Base-by-base conservation (phyloP, 768 basidiomycete genomes). In the Boletus rubroflammeus region DNA sequence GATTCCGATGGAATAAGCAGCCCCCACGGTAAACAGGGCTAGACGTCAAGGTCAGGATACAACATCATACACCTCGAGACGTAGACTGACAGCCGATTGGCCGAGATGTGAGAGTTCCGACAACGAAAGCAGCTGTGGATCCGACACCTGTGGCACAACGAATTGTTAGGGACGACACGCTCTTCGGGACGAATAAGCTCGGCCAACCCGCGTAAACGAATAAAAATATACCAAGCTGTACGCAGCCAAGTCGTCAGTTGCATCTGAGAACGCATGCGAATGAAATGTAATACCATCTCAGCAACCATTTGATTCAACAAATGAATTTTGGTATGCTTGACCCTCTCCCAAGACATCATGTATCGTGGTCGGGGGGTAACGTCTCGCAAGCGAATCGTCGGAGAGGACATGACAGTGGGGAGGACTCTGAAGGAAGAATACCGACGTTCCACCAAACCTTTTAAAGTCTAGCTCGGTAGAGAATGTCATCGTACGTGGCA, bases 191-290 rank as follows among this genome's bases (percentile, higher is more conserved):
- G 17, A 53, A 29, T 21, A 42, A 34, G 11, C 1, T 31, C 15
- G n/a, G 47, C 73, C 55, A 36, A 75, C 81, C 81, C 19, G 71
- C 72, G 55, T 79, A 82, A 23, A 77, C 76, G 59, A 83, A 85
- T 56, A 86, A 69, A 65, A 83, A 85, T n/a, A 81, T 81, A 13
- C 83, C 85, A 41, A 82, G 50, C 83, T 84, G 55, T n/a, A 36
- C 3, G 51, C n/a, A 50, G 26, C 15, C 35, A 32, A 50, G 44
- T 48, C 23, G 28, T 55, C 54, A 54, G 61, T 32, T n/a, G 26
- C 21, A 13, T n/a, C 0, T 34, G 42, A 40, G 21, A 41, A 35
- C 9, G 19, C 11, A 28, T n/a, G 39, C n/a, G 19, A 50, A 2
- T 21, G 28, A 19, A 34, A 50, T 26, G 1, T 11, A 68, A 65